Percentiles rank a stretch among this genome's conserved stretches.
phyloP scores from a whole-genome alignment of 768 basidiomycete genomes.

The Neoboletus subvelutipes region DNA sequence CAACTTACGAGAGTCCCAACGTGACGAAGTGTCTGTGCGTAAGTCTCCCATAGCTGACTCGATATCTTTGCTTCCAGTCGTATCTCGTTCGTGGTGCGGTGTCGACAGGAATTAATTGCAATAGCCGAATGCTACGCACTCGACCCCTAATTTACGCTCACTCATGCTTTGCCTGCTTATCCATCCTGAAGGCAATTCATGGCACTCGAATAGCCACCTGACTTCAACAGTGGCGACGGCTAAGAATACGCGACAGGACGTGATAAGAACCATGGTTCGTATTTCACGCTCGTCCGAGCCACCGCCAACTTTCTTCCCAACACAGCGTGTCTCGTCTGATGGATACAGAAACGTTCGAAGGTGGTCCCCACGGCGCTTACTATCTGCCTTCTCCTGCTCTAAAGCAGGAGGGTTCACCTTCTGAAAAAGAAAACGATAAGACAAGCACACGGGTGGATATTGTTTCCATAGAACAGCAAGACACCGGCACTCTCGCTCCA shows the following conservation, averaged over 20 bases:
- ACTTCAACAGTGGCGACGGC: neutral
- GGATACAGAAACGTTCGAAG: conserved; percentile 3
- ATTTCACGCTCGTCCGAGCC: neutral
- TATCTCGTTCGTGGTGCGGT: neutral
- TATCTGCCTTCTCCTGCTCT: neutral
- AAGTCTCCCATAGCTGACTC: neutral
- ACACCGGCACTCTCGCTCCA: neutral
- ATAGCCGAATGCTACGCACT: neutral
- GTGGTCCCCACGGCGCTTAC: neutral
- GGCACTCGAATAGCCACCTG: neutral
- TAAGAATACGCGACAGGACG: neutral
- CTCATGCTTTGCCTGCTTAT: neutral
- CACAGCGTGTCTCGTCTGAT: neutral
- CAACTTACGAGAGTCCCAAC: neutral
- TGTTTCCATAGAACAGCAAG: conserved; percentile 9
- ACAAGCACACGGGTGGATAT: neutral
- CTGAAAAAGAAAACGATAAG: conserved; percentile 7
- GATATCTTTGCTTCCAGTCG: neutral
- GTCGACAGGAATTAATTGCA: neutral
- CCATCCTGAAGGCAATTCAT: neutral
- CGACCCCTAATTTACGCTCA: neutral
- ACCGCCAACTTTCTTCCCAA: neutral
- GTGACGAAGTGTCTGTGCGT: neutral
- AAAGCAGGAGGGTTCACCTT: neutral
- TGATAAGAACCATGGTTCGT: neutral